These are phyloP conservation scores for Hymenoscyphus linearis DNA, from an alignment of 2,329 filamentous ascomycete genomes.

Conservation along the genomic window DNA sequence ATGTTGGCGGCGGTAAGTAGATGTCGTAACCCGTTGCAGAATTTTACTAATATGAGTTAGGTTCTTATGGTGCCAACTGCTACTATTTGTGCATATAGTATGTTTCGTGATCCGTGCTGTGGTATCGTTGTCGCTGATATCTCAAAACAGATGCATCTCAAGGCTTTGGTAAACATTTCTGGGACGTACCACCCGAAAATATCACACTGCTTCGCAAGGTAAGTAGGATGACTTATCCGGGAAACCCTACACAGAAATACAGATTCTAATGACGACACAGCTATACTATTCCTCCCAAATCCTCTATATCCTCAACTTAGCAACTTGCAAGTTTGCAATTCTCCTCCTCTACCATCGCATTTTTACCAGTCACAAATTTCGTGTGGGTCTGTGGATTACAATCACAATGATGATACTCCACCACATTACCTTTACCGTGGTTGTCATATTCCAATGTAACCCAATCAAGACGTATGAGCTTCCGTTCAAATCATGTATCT, in stretches of 20 bases:
- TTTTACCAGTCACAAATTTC: conserved; percentile 15
- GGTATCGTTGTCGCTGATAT: background rate
- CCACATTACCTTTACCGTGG: conserved; percentile 13
- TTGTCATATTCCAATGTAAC: conserved; percentile 20
- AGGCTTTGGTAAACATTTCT: conserved; percentile 20
- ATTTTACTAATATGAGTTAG: conserved; percentile 2
- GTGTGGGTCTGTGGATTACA: conserved; percentile 5
- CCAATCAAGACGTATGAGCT: conserved; percentile 10
- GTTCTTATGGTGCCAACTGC: conserved; percentile 17
- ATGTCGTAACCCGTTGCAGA: background rate
- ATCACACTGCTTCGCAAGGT: conserved; percentile 16
- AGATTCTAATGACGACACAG: conserved; percentile 6
- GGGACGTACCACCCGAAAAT: conserved; percentile 15
- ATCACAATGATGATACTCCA: conserved; percentile 10
- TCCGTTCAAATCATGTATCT: background rate
- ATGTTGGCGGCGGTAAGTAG: conserved; percentile 13
- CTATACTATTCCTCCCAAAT: conserved; percentile 20
- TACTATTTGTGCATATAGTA: conserved; percentile 17
- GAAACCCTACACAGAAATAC: background rate
- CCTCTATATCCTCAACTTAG: conserved; percentile 18
- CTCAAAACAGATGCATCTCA: conserved; percentile 9
- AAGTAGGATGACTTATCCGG: background rate
- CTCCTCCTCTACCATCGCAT: conserved; percentile 21
- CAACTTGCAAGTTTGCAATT: conserved; percentile 19
- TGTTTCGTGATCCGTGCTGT: background rate